phyloP scores from a whole-genome alignment of 2,329 filamentous ascomycete genomes.

The Aspergillus persii region DNA sequence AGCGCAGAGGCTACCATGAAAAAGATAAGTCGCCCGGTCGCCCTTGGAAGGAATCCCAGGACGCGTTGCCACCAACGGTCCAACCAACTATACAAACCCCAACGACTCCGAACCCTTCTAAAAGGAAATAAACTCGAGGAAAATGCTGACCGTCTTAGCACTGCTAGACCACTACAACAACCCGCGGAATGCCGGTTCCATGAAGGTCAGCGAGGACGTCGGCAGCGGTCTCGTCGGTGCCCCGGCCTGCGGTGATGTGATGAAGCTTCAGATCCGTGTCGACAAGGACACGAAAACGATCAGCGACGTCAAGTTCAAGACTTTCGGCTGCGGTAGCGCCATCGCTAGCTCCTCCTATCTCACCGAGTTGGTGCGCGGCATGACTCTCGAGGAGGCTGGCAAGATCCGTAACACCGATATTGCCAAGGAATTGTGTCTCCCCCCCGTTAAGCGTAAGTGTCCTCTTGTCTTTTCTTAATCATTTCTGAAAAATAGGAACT shows the following conservation, averaged over 20 bases:
- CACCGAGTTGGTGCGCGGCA: conserved; percentile 90
- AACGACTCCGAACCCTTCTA: no score
- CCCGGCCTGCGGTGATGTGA: conserved; percentile 88
- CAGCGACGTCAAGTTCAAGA: conserved; percentile 96
- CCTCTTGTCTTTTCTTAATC: conserved; percentile 22
- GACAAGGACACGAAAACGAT: conserved; percentile 86
- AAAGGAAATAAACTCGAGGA: not conserved
- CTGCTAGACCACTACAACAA: conserved; percentile 79
- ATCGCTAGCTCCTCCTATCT: conserved; percentile 94
- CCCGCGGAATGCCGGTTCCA: conserved; percentile 74
- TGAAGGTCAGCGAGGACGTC: conserved; percentile 81
- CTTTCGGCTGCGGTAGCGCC: conserved; percentile 89
- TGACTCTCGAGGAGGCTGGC: conserved; percentile 91
- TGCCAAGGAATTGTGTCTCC: conserved; percentile 91
- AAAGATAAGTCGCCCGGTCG: conserved; percentile 56
- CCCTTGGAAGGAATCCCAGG: not conserved
- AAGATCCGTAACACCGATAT: conserved; percentile 97
- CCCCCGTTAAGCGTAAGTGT: conserved; percentile 75
- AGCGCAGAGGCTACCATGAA: conserved; percentile 59
- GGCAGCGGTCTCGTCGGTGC: conserved; percentile 88
- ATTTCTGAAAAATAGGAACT: not conserved
- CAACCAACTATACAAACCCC: not conserved
- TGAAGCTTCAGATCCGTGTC: conserved; percentile 91
- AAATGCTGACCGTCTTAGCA: conserved; percentile 26
- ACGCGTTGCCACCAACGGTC: not conserved